These are phyloP conservation scores for Prototheca wickerhamii DNA, from an alignment of 163 green algal species.

Conservation along the genomic window DNA sequence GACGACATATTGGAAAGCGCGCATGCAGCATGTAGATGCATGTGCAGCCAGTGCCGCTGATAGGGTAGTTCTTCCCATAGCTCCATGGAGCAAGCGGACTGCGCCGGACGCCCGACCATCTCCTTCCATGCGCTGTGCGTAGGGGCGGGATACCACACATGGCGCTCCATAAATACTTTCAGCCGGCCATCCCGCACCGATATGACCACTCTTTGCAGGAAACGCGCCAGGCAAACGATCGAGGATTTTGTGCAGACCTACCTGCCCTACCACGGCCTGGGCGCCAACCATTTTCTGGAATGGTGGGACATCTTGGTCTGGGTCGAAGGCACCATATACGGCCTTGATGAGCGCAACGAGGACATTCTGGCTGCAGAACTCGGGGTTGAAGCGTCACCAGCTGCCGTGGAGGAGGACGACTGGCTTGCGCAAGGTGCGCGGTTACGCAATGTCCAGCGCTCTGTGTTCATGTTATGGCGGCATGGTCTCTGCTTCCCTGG, in stretches of 20 bases:
- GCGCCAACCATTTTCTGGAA: conserved; percentile 35
- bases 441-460: not conserved
- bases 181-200: not conserved
- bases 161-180: not conserved
- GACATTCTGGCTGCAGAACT: conserved; percentile 3
- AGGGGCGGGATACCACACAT: not conserved
- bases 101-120: no score
- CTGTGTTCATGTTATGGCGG: no score
- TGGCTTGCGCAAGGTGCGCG: not conserved
- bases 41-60: no score
- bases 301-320: conserved; percentile 60
- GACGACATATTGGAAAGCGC: no score
- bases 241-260: conserved; percentile 56
- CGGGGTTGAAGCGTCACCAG: not conserved
- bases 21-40: no score
- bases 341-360: conserved; percentile 64
- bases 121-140: conserved; percentile 15
- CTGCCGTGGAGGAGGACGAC: conserved; percentile 8
- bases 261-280: conserved; percentile 46
- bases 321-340: conserved; percentile 62
- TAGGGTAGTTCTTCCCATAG: no score
- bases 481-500: no score
- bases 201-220: conserved; percentile 1
- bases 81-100: no score
- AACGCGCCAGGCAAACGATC: conserved; percentile 11